Evolutionary conservation across 2,329 filamentous ascomycete genomes (phyloP).

Genomic region (Penicillium sumatraense): DNA sequence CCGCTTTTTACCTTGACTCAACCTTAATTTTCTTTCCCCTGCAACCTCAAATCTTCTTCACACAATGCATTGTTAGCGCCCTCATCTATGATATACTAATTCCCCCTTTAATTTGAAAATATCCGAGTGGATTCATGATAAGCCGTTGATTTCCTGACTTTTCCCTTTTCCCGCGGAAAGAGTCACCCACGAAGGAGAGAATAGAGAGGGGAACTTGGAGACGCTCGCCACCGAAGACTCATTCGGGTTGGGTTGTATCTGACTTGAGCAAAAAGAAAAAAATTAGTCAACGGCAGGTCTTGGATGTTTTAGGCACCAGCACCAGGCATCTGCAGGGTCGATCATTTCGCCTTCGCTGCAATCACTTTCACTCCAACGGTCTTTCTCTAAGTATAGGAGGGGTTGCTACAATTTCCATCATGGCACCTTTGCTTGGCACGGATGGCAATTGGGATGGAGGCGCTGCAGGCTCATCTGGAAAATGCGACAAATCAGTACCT

Average conservation of each 20-base stretch:
- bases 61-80: conserved; percentile 14
- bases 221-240: conserved; percentile 10
- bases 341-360: not conserved
- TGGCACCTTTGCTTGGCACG: conserved; percentile 37
- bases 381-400: not conserved
- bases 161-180: conserved; percentile 3
- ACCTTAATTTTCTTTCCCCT: conserved; percentile 27
- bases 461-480: conserved; percentile 1
- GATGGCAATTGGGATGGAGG: conserved; percentile 22
- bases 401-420: conserved; percentile 12
- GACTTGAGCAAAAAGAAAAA: conserved; percentile 6
- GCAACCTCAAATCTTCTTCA: conserved; percentile 10
- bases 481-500: not conserved
- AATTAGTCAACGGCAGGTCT: not conserved
- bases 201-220: not conserved
- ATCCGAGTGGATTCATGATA: not conserved
- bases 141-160: not conserved
- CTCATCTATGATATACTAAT: not conserved
- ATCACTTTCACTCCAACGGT: not conserved
- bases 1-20: conserved; percentile 29
- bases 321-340: not conserved
- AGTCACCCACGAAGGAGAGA: not conserved
- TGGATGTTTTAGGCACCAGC: not conserved
- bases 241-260: conserved; percentile 12
- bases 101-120: too few species aligned